phyloP scores from a whole-genome alignment of 441 rosid species.

The Jatropha podagrica region DNA sequence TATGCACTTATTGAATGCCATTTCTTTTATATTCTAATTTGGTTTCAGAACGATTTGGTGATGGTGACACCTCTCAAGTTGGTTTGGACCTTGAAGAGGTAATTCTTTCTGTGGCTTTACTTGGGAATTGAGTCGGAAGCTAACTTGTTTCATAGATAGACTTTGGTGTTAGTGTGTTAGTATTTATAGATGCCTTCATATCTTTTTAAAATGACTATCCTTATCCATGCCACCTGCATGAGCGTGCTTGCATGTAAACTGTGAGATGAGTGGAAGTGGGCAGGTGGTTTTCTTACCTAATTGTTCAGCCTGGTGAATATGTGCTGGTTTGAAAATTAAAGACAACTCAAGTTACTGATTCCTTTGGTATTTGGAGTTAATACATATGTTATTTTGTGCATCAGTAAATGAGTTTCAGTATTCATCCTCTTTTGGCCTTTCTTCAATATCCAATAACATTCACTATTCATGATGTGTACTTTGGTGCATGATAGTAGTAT shows the following conservation, averaged over 20 bases:
- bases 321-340: not conserved
- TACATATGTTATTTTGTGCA: not conserved
- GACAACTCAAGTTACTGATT: not conserved
- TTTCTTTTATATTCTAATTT: conserved; percentile 28
- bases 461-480: not conserved
- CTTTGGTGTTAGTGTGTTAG: not conserved
- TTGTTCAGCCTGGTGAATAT: not conserved
- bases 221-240: not conserved
- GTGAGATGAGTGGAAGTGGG: not conserved
- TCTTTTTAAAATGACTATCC: not conserved
- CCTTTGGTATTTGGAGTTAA: not conserved
- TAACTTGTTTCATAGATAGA: not conserved
- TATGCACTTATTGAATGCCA: conserved; percentile 15
- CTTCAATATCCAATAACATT: not conserved
- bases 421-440: not conserved
- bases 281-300: not conserved
- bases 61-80: conserved; percentile 92
- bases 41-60: conserved; percentile 91
- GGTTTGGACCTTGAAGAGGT: conserved; percentile 98
- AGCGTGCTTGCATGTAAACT: not conserved
- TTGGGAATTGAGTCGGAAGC: not conserved
- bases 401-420: not conserved
- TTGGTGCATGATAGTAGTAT: not conserved
- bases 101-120: conserved; percentile 23
- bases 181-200: conserved; percentile 3